Evolutionary conservation across 257 asterid genomes (phyloP), one percentile per base, ranked within the genome.

Genomic region (Echites panduratus): DNA sequence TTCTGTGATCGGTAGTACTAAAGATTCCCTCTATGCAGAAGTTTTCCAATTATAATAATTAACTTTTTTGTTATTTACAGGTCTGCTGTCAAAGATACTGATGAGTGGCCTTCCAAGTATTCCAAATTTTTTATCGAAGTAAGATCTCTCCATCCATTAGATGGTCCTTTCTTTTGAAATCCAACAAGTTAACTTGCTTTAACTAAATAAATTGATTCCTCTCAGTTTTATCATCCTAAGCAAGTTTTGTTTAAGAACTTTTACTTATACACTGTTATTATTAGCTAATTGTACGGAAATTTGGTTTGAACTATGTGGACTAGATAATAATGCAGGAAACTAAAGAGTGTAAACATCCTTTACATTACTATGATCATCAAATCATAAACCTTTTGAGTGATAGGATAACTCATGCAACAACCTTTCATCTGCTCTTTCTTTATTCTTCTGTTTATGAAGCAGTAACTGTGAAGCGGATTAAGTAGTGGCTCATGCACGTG

Each of bases 21-120:
- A 0, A 13, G 12, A 13, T 61, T 27, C 22, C 9, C 35, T 9
- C 13, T 32, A 13, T 73, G 14, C 48, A 49, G 40, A 43, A 26
- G 3, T 43, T 68, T 68, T 7, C 38, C 26, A n/a, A 58, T 43
- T 24, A 70, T n/a, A 68, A 27, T 16, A 16, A 40, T 56, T 13
- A 50, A 48, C 20, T 61, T 70, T 58, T 44, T 70, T 74, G 41
- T 76, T 43, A 68, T 65, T 76, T 73, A 50, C 84, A 91, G 99
- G 87, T 84, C 98, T 35, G 92, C 90, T 0, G 98, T 95, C 76
- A 95, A 83, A 64, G 99, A 92, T 59, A 80, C 92, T 57, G 99
- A 92, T 72, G 99, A 95, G 83, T 95, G 99, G 98, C 99, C 99
- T 79, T 92, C 98, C 81, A 90, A 92, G 88, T 92, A 89, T 78